Evolutionary conservation across 2,329 filamentous ascomycete genomes (phyloP), one percentile per base, ranked within the genome.

Genomic region (Bipolaris bicolor): DNA sequence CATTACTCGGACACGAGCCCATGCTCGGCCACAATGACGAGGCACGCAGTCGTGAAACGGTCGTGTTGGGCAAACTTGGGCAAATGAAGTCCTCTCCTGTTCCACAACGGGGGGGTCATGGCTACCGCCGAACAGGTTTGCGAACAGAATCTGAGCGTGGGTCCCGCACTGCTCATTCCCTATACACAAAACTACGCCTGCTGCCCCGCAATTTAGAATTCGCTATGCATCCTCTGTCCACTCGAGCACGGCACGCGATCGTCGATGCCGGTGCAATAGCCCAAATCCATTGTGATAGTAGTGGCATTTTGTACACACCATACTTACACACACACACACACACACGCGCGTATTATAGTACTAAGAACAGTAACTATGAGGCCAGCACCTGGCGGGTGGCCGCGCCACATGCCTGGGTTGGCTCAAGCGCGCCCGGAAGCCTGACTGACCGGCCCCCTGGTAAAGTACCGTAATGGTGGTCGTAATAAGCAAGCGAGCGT

Each of bases 131-230:
- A 63, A 64, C 58, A 61, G 65, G 65, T 66, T 68, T 60, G 64
- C 64, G 62, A 49, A 51, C 48, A 50, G 40, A 13, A 31, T 31
- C 29, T 31, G n/a, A 55, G 57, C 59, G 49, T 50, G 55, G 61
- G 63, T 39, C 36, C 50, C 52, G 49, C 57, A 57, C 60, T 56
- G 46, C 45, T 31, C 33, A 48, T 56, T 37, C 29, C 29, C 10
- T 31, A 31, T 31, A 31, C 29, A 54, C 54, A 44, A 58, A 63
- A 63, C 57, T 63, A 62, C 58, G 66, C 65, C 60, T 61, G 55
- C 56, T 58, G 63, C 68, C 54, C 71, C 72, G 69, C 70, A 71
- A 58, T 69, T 68, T 71, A 68, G 61, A 52, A 67, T 73, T 70
- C 60, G 51, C 33, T 44, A 57, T 55, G 24, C 47, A 50, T 50